These are phyloP conservation scores for Neurospora sp. DNA, from an alignment of 2,329 filamentous ascomycete genomes.

Conservation along the genomic window DNA sequence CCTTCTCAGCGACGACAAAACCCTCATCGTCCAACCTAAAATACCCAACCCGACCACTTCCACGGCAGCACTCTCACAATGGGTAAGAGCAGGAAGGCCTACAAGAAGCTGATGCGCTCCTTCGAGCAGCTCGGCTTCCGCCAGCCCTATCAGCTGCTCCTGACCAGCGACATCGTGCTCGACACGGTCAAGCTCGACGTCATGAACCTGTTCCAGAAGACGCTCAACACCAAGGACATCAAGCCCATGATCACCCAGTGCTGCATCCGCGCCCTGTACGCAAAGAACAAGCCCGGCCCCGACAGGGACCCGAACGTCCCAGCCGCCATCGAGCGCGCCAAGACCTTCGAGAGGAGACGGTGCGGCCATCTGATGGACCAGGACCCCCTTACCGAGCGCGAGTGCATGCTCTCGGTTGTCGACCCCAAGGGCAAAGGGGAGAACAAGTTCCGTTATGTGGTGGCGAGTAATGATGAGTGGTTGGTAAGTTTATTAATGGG, in stretches of 20 bases:
- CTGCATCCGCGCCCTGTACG: slow-evolving; percentile 65
- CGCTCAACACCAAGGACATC: slow-evolving; percentile 16
- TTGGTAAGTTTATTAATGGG: slow-evolving; percentile 18
- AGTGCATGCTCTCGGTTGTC: slow-evolving; percentile 59
- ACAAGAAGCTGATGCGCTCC: slow-evolving; percentile 69
- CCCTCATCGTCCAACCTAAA: not conserved
- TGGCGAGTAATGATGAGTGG: slow-evolving; percentile 65
- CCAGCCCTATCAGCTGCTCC: slow-evolving; percentile 85
- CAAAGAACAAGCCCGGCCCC: slow-evolving; percentile 40
- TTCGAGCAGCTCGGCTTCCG: slow-evolving; percentile 54
- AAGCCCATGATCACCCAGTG: slow-evolving; percentile 45
- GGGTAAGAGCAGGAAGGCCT: slow-evolving; percentile 44
- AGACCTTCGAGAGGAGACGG: slow-evolving; percentile 60
- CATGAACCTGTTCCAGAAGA: slow-evolving; percentile 16
- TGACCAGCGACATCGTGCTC: slow-evolving; percentile 77
- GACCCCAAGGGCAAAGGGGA: slow-evolving; percentile 64
- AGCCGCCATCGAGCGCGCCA: slow-evolving; percentile 63
- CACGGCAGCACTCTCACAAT: slow-evolving; percentile 21
- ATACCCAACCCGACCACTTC: not conserved
- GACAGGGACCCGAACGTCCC: slow-evolving; percentile 51
- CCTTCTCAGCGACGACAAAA: not conserved
- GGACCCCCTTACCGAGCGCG: slow-evolving; percentile 55
- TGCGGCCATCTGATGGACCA: slow-evolving; percentile 70
- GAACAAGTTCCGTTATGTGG: slow-evolving; percentile 73
- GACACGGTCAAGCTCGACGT: slow-evolving; percentile 53